Percentiles rank a stretch among this genome's conserved stretches.
Evolutionary conservation across 129 eudicot genomes (phyloP).

Genomic region (Silybum marianum): DNA sequence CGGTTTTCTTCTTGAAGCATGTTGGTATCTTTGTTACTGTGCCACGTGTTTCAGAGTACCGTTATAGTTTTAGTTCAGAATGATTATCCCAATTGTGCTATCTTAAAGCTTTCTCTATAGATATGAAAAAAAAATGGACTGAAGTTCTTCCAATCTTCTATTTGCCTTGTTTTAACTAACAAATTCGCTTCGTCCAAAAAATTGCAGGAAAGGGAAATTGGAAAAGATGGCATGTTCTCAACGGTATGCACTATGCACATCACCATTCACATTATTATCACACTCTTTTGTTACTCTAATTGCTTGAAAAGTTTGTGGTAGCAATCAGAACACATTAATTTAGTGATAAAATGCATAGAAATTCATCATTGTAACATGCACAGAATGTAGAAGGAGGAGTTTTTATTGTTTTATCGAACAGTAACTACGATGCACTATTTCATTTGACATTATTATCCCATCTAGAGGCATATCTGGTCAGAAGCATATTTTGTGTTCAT

Average conservation of each 20-base stretch:
- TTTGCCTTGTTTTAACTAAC: slow-evolving; percentile 12
- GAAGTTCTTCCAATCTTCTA: neutral
- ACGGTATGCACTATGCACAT: slow-evolving; percentile 41
- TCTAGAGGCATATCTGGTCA: neutral
- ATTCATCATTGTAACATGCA: neutral
- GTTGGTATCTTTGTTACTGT: neutral
- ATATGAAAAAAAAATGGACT: neutral
- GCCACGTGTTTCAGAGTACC: neutral
- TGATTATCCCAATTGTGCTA: neutral
- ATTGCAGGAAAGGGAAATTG: slow-evolving; percentile 49
- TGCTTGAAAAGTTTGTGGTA: neutral
- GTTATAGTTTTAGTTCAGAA: neutral
- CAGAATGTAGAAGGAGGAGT: neutral
- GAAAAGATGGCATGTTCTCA: slow-evolving; percentile 22
- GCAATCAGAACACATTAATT: neutral
- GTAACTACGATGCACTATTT: neutral
- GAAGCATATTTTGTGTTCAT: neutral
- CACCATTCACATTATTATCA: neutral
- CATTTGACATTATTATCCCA: neutral
- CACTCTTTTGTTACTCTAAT: slow-evolving; percentile 8
- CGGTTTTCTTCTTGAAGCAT: neutral
- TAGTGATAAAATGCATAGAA: slow-evolving; percentile 2
- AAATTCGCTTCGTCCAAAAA: slow-evolving; percentile 12
- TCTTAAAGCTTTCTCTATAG: slow-evolving; percentile 19
- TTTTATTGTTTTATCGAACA: neutral